Conservation (phyloP, 176 grass and related monocot genomes). For the Cymbopogon citratus region DNA sequence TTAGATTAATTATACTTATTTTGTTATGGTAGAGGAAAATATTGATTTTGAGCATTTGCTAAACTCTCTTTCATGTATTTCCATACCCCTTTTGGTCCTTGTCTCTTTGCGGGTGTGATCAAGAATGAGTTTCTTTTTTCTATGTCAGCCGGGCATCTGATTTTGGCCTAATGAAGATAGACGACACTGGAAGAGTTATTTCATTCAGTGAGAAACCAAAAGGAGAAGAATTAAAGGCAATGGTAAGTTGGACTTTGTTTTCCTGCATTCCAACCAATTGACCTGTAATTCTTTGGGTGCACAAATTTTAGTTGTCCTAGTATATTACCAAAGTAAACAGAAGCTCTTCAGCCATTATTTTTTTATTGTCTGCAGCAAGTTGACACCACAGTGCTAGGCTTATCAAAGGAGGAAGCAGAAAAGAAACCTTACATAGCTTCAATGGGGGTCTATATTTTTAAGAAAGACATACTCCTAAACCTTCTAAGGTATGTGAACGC, state of each 20-base stretch:
- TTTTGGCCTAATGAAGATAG: conserved; percentile 94
- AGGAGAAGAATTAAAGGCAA: conserved; percentile 74
- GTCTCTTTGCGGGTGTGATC: background rate
- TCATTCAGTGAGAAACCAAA: conserved; percentile 94
- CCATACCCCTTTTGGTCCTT: background rate
- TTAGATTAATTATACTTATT: background rate
- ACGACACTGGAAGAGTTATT: conserved; percentile 59
- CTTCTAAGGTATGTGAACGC: conserved; percentile 72
- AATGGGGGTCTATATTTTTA: conserved; percentile 84
- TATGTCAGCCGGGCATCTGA: conserved; percentile 76
- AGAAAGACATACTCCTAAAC: conserved; percentile 88
- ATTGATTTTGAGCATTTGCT: background rate
- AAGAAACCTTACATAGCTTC: conserved; percentile 93
- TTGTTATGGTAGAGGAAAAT: background rate
- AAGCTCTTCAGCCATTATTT: background rate
- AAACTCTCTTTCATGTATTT: background rate
- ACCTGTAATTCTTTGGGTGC: background rate
- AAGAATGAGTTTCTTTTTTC: conserved; percentile 28
- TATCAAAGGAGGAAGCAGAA: conserved; percentile 65
- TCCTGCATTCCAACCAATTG: background rate
- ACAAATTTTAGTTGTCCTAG: background rate
- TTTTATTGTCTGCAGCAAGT: conserved; percentile 50
- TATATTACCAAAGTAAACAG: background rate
- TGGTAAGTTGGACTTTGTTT: conserved; percentile 45
- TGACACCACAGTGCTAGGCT: conserved; percentile 76